Percentiles rank a stretch among this genome's conserved stretches.
phyloP scores from a whole-genome alignment of 441 rosid genomes.

The Hura crepitans region DNA sequence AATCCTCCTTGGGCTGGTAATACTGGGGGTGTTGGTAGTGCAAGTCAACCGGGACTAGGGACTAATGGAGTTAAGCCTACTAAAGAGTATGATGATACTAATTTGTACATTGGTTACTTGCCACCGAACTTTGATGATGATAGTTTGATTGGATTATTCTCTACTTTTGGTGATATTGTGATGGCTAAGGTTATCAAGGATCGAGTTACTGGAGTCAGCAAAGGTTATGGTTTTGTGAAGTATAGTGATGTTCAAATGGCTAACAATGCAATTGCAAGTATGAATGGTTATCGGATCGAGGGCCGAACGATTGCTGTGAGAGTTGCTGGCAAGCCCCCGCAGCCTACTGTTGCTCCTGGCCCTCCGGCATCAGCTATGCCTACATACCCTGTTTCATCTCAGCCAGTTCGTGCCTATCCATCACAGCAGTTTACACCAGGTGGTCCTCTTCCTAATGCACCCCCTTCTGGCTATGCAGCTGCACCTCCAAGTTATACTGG shows the following conservation, averaged over 20 bases:
- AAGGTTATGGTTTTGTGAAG: conserved; percentile 92
- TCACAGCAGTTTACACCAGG: conserved; percentile 72
- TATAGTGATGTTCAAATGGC: conserved; percentile 87
- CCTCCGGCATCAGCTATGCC: conserved; percentile 62
- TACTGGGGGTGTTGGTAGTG: conserved; percentile 46
- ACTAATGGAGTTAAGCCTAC: conserved; percentile 49
- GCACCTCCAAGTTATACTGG: conserved; percentile 26
- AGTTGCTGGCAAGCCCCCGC: conserved; percentile 91
- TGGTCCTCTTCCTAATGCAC: conserved; percentile 57
- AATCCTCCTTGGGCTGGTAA: conserved; percentile 87
- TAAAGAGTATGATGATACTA: conserved; percentile 85
- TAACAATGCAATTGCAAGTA: conserved; percentile 66
- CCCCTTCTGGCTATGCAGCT: conserved; percentile 50
- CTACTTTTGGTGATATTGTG: conserved; percentile 83
- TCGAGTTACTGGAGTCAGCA: conserved; percentile 63
- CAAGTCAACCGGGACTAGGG: conserved; percentile 69
- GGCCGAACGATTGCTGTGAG: conserved; percentile 90
- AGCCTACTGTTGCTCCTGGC: conserved; percentile 65
- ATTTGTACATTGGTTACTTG: conserved; percentile 81
- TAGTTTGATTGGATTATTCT: conserved; percentile 71
- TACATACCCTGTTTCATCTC: conserved; percentile 54
- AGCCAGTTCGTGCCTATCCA: conserved; percentile 65
- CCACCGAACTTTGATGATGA: conserved; percentile 87
- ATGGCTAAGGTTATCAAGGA: conserved; percentile 98
- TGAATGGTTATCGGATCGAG: conserved; percentile 76